Base-by-base conservation (phyloP, 495 filamentous ascomycete genomes). In the Friedmanniomyces simplex region DNA sequence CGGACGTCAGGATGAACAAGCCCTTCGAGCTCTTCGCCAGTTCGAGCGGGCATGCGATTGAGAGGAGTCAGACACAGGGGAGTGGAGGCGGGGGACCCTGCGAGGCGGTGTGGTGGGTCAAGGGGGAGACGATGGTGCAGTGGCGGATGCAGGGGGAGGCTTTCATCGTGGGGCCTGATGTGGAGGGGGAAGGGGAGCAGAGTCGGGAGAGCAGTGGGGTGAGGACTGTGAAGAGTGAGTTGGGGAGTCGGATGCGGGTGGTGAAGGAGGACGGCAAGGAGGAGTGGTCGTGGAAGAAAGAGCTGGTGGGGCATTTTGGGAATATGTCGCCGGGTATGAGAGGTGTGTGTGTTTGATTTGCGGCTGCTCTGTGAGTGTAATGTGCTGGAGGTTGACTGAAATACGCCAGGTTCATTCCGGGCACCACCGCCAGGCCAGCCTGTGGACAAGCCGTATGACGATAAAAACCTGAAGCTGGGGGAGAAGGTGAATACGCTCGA, bases 1-100 rank as follows among this genome's bases (percentile, higher is more conserved):
- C 91, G 0, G 93, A 98, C 68, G 77, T 79, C 11, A 77, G 93
- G 12, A 95, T 89, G 88, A 77, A 83, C 32, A 98, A 98, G 74
- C 73, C 83, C 1, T 69, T 69, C 2, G 84, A 96, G 67, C 62
- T 96, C 0, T 77, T 83, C 42, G 73, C 70, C 39, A 72, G 67
- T 22, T 68, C 68, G 21, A 61, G 65, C 6, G 72, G 74, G 18
- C 59, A 70, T 13, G 70, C 68, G 30, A 55, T 60, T 30, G 63
- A 52, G 16, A 52, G 62, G 52, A 62, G 54, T n/a, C 75, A 74
- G 55, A 68, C 59, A 18, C 67, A 72, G 46, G 80, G 76, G 16
- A 75, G 75, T 36, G 83, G 82, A 4, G 82, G 82, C 6, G 87
- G 85, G 0, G 83, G 80, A 22, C 76, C 76, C 0, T 80, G 90